These are phyloP conservation scores for Prototheca cutis DNA, from an alignment of 163 green algal genomes.

Conservation along the genomic window DNA sequence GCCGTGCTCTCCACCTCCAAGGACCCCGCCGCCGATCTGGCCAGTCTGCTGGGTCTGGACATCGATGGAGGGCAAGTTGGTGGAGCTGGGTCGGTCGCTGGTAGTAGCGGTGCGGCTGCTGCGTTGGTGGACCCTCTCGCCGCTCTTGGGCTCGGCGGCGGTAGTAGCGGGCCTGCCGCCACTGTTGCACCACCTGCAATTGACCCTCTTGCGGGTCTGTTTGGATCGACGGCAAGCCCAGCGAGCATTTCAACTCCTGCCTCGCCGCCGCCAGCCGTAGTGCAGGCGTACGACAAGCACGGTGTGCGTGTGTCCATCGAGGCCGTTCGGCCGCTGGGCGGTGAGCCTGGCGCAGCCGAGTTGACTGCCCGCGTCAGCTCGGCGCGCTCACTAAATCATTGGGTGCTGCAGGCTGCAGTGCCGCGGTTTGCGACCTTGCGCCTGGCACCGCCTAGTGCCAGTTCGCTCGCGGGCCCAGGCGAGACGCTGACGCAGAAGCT, in stretches of 20 bases:
- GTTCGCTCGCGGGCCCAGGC: slow-evolving; percentile 23
- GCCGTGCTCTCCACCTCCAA: no score
- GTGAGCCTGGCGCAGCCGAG: slow-evolving; percentile 34
- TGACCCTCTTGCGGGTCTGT: slow-evolving; percentile 35
- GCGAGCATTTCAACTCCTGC: no score
- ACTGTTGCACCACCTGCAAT: no score
- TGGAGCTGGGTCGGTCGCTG: slow-evolving; percentile 3
- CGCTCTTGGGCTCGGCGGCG: slow-evolving; percentile 16
- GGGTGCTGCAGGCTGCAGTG: slow-evolving; percentile 84
- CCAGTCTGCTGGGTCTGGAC: slow-evolving; percentile 46
- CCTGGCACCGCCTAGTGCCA: slow-evolving; percentile 61
- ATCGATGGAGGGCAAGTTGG: no score
- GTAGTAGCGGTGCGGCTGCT: slow-evolving; percentile 1
- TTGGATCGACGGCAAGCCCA: slow-evolving; percentile 38
- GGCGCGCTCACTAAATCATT: slow-evolving; percentile 47
- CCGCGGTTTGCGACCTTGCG: slow-evolving; percentile 85
- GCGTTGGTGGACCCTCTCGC: slow-evolving; percentile 30
- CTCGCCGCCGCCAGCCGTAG: no score
- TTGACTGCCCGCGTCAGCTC: slow-evolving; percentile 58
- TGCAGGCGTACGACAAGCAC: slow-evolving; percentile 42
- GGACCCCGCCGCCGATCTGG: slow-evolving; percentile 23
- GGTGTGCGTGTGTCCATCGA: slow-evolving; percentile 49
- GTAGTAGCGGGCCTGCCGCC: background rate
- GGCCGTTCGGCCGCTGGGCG: slow-evolving; percentile 39
- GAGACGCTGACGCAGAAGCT: slow-evolving; percentile 57